These are phyloP conservation scores for Pseudocercospora macadamiae DNA, from an alignment of 2,329 filamentous ascomycete species.

Conservation along the genomic window DNA sequence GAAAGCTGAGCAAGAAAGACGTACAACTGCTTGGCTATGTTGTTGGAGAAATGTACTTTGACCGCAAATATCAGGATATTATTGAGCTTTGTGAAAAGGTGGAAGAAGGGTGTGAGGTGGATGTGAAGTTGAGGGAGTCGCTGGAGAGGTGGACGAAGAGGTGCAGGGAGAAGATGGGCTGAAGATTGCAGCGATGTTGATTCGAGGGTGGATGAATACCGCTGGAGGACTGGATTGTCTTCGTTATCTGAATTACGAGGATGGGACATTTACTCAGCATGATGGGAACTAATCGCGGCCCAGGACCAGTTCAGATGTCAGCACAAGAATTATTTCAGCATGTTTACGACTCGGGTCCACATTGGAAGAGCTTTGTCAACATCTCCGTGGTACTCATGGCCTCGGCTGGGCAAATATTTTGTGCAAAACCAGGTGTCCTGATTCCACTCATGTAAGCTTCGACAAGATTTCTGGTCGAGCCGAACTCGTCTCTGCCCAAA, in stretches of 20 bases:
- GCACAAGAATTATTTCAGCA: no score
- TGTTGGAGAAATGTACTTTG: slow-evolving; percentile 61
- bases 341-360: no score
- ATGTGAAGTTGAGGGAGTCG: slow-evolving; percentile 26
- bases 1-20: slow-evolving; percentile 36
- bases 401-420: neutral
- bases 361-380: no score
- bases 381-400: no score
- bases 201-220: neutral
- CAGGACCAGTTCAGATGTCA: no score
- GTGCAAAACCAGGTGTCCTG: no score
- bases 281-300: no score
- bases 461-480: neutral
- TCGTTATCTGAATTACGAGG: no score
- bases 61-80: slow-evolving; percentile 58
- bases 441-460: no score
- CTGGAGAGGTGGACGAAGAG: slow-evolving; percentile 31
- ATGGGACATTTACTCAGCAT: no score
- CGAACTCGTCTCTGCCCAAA: neutral
- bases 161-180: slow-evolving; percentile 4
- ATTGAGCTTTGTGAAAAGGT: slow-evolving; percentile 31
- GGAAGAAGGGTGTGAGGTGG: slow-evolving; percentile 26
- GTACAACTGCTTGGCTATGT: slow-evolving; percentile 52
- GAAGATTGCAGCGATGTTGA: neutral
- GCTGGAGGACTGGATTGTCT: neutral